A percentile compares a stretch with the other conserved stretches of the same genome.
phyloP scores from a whole-genome alignment of 257 asterid genomes.

The Lavandula angustifolia region DNA sequence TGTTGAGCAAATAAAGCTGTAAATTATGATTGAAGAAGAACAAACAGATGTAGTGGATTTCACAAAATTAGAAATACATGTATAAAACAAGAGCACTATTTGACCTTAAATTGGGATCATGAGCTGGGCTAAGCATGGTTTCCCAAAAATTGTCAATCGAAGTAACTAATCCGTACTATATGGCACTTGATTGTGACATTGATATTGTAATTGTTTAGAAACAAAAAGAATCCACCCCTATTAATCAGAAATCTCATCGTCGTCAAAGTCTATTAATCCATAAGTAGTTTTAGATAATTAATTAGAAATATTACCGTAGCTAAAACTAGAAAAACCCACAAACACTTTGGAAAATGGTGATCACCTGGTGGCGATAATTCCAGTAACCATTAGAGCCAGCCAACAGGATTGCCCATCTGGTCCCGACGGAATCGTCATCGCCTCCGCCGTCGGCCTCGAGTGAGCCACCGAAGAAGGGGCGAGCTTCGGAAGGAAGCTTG shows the following conservation, averaged over 20 bases:
- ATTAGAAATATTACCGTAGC: background rate
- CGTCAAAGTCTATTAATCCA: background rate
- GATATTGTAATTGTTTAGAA: background rate
- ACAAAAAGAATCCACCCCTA: background rate
- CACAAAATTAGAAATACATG: background rate
- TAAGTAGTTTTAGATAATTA: background rate
- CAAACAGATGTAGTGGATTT: background rate
- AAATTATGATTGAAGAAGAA: background rate
- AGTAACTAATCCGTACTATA: background rate
- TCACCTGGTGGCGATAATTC: slow-evolving; percentile 97
- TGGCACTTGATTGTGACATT: background rate
- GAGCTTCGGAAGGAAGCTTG: slow-evolving; percentile 65
- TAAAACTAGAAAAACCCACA: background rate
- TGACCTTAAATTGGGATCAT: background rate
- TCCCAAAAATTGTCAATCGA: background rate
- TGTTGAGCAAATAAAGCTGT: background rate
- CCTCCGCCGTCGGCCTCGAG: slow-evolving; percentile 37
- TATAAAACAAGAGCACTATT: background rate
- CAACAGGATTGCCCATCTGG: slow-evolving; percentile 87
- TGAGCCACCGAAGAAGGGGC: slow-evolving; percentile 38
- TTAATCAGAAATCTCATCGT: background rate
- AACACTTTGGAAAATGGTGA: background rate
- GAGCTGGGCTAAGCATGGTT: background rate
- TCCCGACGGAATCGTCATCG: slow-evolving; percentile 64
- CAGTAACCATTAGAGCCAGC: slow-evolving; percentile 95